phyloP scores from a whole-genome alignment of 768 basidiomycete species.

The Termitomyces sp. region DNA sequence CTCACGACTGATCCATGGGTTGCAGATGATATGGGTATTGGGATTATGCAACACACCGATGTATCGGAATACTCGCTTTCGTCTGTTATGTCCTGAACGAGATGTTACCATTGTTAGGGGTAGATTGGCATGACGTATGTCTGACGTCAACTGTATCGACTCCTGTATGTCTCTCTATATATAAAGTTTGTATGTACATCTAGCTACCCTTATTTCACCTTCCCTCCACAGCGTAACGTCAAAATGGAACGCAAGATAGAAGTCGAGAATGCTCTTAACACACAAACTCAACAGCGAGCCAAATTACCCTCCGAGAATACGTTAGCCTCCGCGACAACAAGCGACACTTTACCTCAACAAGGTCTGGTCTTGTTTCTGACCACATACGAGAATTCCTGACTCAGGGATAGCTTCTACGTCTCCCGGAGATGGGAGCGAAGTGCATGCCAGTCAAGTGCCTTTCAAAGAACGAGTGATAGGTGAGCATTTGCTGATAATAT shows the following conservation, averaged over 20 bases:
- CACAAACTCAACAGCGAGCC: slow-evolving; percentile 7
- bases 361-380: slow-evolving; percentile 19
- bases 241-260: neutral
- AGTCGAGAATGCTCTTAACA: neutral
- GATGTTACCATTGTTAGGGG: neutral
- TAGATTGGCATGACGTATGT: slow-evolving; percentile 1
- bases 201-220: neutral
- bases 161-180: neutral
- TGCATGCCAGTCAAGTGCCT: slow-evolving; percentile 29
- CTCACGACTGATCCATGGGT: slow-evolving; percentile 59
- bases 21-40: slow-evolving; percentile 31
- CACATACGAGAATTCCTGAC: neutral
- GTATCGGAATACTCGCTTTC: slow-evolving; percentile 11
- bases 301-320: slow-evolving; percentile 20
- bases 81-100: neutral
- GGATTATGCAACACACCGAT: neutral
- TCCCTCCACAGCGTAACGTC: neutral
- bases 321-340: slow-evolving; percentile 19
- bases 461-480: slow-evolving; percentile 60
- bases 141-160: slow-evolving; percentile 6
- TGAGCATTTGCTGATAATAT: slow-evolving; percentile 15
- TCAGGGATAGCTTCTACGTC: slow-evolving; percentile 23
- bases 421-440: slow-evolving; percentile 28
- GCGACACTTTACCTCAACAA: slow-evolving; percentile 27
- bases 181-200: neutral